Percentiles rank a stretch among this genome's conserved stretches.
Conservation (phyloP, 257 asterid genomes). For the Scutellaria baicalensis region DNA sequence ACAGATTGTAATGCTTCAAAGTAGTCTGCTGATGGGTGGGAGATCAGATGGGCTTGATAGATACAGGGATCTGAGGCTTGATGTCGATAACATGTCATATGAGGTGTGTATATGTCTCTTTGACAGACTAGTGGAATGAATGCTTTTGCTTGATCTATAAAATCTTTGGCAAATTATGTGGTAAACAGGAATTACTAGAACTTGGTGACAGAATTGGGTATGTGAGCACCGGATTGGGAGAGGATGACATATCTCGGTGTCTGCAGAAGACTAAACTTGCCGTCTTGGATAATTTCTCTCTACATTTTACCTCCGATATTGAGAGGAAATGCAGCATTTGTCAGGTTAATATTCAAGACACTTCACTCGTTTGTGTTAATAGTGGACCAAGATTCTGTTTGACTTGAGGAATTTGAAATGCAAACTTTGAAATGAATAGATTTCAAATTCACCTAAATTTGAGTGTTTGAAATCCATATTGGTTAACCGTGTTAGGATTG, state of each 20-base stretch:
- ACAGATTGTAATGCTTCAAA: conserved; percentile 77
- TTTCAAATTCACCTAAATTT: too few relatives aligned
- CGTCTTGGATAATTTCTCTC: conserved; percentile 14
- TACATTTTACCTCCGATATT: conserved; percentile 27
- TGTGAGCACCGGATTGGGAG: conserved; percentile 77
- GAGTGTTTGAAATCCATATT: too few relatives aligned
- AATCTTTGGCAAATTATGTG: not conserved
- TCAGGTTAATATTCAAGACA: conserved; percentile 47
- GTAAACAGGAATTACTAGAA: conserved; percentile 71
- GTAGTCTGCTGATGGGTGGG: conserved; percentile 55
- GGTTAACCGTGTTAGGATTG: not conserved
- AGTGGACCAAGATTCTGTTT: not conserved
- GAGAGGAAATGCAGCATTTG: conserved; percentile 79
- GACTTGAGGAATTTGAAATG: not conserved
- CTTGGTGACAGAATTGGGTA: conserved; percentile 82
- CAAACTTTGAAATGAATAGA: too few relatives aligned
- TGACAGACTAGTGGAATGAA: not conserved
- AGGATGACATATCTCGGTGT: conserved; percentile 56
- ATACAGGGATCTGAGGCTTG: conserved; percentile 68
- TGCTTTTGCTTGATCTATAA: not conserved
- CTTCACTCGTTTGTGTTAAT: not conserved
- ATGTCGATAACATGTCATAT: conserved; percentile 75
- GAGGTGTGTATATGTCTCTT: conserved; percentile 36
- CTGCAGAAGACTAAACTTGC: conserved; percentile 45
- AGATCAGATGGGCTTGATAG: conserved; percentile 41